phyloP scores from a whole-genome alignment of 2,329 filamentous ascomycete genomes.

The Verruconis gallopava region DNA sequence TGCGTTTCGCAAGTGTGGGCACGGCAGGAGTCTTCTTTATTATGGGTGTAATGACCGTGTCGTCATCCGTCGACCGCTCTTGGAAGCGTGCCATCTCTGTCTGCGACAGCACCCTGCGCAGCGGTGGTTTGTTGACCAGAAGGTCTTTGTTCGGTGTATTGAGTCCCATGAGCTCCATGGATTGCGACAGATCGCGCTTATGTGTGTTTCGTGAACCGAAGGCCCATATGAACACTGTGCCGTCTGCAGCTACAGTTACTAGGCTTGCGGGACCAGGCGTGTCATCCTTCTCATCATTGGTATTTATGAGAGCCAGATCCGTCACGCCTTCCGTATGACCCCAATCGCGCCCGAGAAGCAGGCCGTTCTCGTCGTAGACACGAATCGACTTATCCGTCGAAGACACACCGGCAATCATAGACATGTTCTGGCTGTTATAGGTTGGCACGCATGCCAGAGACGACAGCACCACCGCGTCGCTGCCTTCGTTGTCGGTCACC shows the following conservation, averaged over 20 bases:
- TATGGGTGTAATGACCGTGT: constrained; percentile 29
- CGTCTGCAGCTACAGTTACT: constrained; percentile 37
- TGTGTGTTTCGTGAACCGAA: constrained; percentile 19
- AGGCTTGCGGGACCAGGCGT: constrained; percentile 16
- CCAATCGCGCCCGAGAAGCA: constrained; percentile 77
- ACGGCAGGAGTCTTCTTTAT: constrained; percentile 28
- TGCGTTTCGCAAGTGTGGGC: constrained; percentile 39
- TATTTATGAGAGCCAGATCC: constrained; percentile 55
- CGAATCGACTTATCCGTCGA: constrained; percentile 93
- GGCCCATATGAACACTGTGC: constrained; percentile 38
- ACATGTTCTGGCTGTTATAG: constrained; percentile 42
- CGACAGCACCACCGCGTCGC: constrained; percentile 72
- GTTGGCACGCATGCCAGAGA: constrained; percentile 53
- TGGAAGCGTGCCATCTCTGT: constrained; percentile 74
- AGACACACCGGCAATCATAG: constrained; percentile 71
- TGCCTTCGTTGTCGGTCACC: constrained; percentile 64
- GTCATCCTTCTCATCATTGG: constrained; percentile 27
- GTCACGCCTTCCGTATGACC: constrained; percentile 92
- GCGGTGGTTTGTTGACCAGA: constrained; percentile 46
- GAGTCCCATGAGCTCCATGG: constrained; percentile 24
- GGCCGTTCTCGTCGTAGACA: constrained; percentile 71
- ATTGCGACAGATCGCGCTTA: constrained; percentile 23
- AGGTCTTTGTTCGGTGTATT: constrained; percentile 20
- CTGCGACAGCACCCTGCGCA: constrained; percentile 76
- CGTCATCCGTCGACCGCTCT: constrained; percentile 30